Conservation (phyloP, 306 rosid genomes). For the Rubus parviflorus region DNA sequence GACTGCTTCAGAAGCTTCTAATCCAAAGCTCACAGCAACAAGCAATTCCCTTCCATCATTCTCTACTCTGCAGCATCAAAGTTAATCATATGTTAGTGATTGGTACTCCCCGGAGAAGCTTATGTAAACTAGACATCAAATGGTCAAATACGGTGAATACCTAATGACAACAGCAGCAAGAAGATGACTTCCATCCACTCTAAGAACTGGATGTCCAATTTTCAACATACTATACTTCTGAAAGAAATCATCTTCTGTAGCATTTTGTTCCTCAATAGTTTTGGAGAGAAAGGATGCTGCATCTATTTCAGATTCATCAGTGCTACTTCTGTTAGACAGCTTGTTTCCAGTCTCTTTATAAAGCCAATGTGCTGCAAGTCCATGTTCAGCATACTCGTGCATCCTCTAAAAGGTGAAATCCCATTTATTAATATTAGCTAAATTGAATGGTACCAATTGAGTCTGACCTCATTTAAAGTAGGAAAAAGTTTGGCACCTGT, state of each 20-base stretch:
- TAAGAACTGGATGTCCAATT: slow-evolving; percentile 91
- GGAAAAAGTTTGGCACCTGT: slow-evolving; percentile 51
- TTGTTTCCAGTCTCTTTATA: slow-evolving; percentile 83
- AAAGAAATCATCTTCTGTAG: slow-evolving; percentile 43
- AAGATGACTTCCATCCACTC: slow-evolving; percentile 94
- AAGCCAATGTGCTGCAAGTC: slow-evolving; percentile 99
- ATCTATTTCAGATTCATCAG: slow-evolving; percentile 62
- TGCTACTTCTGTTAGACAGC: slow-evolving; percentile 41
- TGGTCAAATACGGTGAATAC: slow-evolving; percentile 45
- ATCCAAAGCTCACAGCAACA: slow-evolving; percentile 86
- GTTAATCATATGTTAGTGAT: slow-evolving; percentile 22
- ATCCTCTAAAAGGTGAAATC: slow-evolving; percentile 58
- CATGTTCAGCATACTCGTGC: slow-evolving; percentile 97
- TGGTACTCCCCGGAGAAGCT: slow-evolving; percentile 10
- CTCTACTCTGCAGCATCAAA: slow-evolving; percentile 57
- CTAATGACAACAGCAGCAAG: slow-evolving; percentile 85
- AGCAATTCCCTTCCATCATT: slow-evolving; percentile 82
- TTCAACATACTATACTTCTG: slow-evolving; percentile 65
- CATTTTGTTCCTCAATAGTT: slow-evolving; percentile 54
- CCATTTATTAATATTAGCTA: slow-evolving; percentile 15
- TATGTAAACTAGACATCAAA: neutral
- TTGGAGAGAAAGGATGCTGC: slow-evolving; percentile 53
- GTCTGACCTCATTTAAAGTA: slow-evolving; percentile 7
- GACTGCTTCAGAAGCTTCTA: slow-evolving; percentile 87
- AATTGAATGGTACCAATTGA: slow-evolving; percentile 21